Percentiles rank a stretch among this genome's conserved stretches.
Conservation (phyloP, 805 yeast genomes). For the Lachancea waltii region DNA sequence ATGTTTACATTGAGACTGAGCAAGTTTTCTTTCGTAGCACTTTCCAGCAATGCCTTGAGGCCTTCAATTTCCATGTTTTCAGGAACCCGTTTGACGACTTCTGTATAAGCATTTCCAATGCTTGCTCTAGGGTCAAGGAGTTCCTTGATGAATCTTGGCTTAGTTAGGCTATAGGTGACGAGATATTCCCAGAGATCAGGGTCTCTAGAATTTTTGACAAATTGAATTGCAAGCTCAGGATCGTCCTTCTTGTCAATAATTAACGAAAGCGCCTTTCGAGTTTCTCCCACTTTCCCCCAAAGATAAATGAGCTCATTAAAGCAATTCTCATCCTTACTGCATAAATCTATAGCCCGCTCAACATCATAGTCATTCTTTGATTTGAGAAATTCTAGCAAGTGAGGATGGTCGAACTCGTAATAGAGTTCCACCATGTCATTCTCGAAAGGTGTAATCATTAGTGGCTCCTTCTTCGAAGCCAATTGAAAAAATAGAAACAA, state of each 20-base stretch:
- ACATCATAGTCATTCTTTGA: constrained; percentile 58
- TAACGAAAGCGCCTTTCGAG: constrained; percentile 63
- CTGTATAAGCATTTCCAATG: constrained; percentile 54
- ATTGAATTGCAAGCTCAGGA: constrained; percentile 72
- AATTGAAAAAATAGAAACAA: constrained; percentile 60
- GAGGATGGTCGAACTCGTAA: constrained; percentile 49
- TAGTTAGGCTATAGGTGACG: constrained; percentile 59
- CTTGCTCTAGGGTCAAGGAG: constrained; percentile 64
- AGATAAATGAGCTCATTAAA: constrained; percentile 74
- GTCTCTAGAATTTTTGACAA: constrained; percentile 64
- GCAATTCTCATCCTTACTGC: constrained; percentile 39
- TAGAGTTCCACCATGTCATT: constrained; percentile 60
- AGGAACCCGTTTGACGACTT: constrained; percentile 61
- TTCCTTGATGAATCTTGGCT: constrained; percentile 71
- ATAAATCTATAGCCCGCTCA: constrained; percentile 59
- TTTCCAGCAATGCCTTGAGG: constrained; percentile 50
- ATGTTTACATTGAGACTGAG: constrained; percentile 46
- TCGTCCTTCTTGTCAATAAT: constrained; percentile 74
- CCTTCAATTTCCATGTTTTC: constrained; percentile 56
- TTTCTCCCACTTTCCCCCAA: constrained; percentile 77
- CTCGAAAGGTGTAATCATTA: constrained; percentile 50
- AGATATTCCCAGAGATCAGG: constrained; percentile 75
- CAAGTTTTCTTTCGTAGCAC: constrained; percentile 59
- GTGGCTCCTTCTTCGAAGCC: constrained; percentile 51
- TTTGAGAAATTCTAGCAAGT: constrained; percentile 56